These are phyloP conservation scores for Stephania cephalantha DNA, from an alignment of 164 flowering plant genomes.

Conservation along the genomic window DNA sequence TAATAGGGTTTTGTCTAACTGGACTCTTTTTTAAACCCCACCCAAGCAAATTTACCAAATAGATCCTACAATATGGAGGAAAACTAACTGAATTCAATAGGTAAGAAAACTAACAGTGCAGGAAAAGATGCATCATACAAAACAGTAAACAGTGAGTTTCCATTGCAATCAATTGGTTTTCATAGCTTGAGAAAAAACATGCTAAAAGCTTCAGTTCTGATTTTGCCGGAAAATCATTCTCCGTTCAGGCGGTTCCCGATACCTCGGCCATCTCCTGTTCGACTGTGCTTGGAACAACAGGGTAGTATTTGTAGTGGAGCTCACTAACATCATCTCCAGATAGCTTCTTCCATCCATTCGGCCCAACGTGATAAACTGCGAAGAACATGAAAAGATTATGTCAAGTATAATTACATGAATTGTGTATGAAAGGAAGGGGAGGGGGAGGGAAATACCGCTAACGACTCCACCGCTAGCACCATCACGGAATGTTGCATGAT, in stretches of 20 bases:
- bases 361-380: slow-evolving; percentile 64
- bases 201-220: too few relatives aligned
- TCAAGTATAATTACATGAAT: neutral
- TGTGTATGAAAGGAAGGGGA: slow-evolving; percentile 11
- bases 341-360: slow-evolving; percentile 84
- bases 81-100: too few relatives aligned
- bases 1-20: too few relatives aligned
- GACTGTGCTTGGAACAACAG: slow-evolving; percentile 33
- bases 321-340: slow-evolving; percentile 93
- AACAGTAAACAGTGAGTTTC: neutral
- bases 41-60: too few relatives aligned
- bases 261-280: slow-evolving; percentile 88
- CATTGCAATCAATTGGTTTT: too few relatives aligned
- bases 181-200: too few relatives aligned
- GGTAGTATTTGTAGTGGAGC: slow-evolving; percentile 79
- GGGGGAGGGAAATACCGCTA: slow-evolving; percentile 49
- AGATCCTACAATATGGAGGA: too few relatives aligned
- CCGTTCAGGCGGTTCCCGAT: slow-evolving; percentile 29
- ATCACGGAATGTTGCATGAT: slow-evolving; percentile 96
- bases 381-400: slow-evolving; percentile 7
- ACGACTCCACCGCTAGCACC: slow-evolving; percentile 99
- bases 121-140: neutral
- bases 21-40: too few relatives aligned
- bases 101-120: too few relatives aligned
- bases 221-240: too few relatives aligned